Percentiles rank a stretch among this genome's conserved stretches.
phyloP scores from a whole-genome alignment of 2,329 filamentous ascomycete species.

The Talaromyces albobiverticillius region DNA sequence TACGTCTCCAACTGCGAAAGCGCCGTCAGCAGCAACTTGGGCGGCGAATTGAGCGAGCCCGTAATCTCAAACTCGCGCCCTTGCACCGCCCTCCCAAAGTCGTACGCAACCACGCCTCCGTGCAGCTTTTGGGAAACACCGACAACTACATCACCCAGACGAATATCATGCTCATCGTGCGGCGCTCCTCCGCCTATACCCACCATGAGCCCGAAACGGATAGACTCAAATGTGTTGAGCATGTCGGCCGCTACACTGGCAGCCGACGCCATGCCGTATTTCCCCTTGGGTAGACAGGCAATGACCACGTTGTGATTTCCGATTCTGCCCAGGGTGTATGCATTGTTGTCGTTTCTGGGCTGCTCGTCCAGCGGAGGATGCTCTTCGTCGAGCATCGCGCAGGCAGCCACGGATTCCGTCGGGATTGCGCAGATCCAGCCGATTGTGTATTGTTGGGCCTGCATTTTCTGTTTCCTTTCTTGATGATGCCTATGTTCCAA shows the following conservation, averaged over 20 bases:
- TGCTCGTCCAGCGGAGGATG: constrained; percentile 20
- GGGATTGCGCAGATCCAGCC: constrained; percentile 41
- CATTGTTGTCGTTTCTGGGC: constrained; percentile 20
- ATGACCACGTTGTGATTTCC: constrained; percentile 23
- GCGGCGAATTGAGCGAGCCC: neutral
- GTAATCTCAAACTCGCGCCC: neutral
- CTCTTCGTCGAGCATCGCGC: constrained; percentile 35
- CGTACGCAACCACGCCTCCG: neutral
- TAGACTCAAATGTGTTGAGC: neutral
- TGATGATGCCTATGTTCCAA: too few relatives aligned
- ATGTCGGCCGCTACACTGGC: neutral
- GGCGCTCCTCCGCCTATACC: neutral
- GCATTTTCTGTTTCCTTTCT: too few relatives aligned
- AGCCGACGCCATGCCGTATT: neutral
- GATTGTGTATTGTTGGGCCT: too few relatives aligned
- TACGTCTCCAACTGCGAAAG: neutral
- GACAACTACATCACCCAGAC: neutral
- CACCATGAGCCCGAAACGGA: constrained; percentile 1
- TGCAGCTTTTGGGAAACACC: neutral
- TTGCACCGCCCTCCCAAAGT: neutral
- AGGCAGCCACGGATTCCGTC: constrained; percentile 33
- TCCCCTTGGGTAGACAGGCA: constrained; percentile 20
- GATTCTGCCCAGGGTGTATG: constrained; percentile 22
- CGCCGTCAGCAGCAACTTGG: neutral
- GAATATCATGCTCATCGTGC: neutral